Conservation (phyloP, 495 filamentous ascomycete genomes). For the Elaphomyces granulatus region DNA sequence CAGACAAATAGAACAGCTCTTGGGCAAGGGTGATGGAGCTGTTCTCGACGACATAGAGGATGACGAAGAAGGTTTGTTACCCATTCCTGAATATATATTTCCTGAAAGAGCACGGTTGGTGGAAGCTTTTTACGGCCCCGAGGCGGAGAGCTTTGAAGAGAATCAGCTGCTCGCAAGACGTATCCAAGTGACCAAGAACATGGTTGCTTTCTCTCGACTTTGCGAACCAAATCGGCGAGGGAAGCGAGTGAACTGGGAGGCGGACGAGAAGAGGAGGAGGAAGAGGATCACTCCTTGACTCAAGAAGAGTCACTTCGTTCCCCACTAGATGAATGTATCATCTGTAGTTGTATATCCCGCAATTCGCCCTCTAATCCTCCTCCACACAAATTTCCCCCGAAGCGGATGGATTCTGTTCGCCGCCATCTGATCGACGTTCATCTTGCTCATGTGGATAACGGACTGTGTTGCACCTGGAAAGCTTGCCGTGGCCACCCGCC, state of each 20-base stretch:
- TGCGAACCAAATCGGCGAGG: slow-evolving; percentile 14
- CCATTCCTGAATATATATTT: slow-evolving; percentile 14
- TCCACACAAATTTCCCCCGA: slow-evolving; percentile 17
- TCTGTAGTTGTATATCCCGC: slow-evolving; percentile 16
- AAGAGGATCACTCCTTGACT: not conserved
- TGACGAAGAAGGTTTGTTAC: slow-evolving; percentile 1
- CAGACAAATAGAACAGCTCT: slow-evolving; percentile 17
- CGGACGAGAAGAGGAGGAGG: slow-evolving; percentile 3
- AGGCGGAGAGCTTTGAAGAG: slow-evolving; percentile 15
- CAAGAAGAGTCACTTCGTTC: slow-evolving; percentile 3
- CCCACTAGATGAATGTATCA: slow-evolving; percentile 17
- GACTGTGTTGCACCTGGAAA: slow-evolving; percentile 18
- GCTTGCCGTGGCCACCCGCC: slow-evolving; percentile 11
- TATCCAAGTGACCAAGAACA: slow-evolving; percentile 19
- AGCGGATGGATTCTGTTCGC: slow-evolving; percentile 16
- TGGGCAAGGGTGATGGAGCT: slow-evolving; percentile 9
- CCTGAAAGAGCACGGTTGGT: slow-evolving; percentile 14
- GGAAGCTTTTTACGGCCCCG: slow-evolving; percentile 18
- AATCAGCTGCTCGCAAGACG: slow-evolving; percentile 14
- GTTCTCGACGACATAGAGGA: slow-evolving; percentile 5
- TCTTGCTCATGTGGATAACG: slow-evolving; percentile 11
- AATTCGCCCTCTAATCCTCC: slow-evolving; percentile 14
- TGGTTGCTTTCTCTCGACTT: slow-evolving; percentile 13
- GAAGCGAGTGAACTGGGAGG: slow-evolving; percentile 14
- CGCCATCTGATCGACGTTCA: slow-evolving; percentile 16